Evolutionary conservation across 169 alveolate species (phyloP), one percentile per base, ranked within the genome.

Genomic region (Plasmodium berghei): DNA sequence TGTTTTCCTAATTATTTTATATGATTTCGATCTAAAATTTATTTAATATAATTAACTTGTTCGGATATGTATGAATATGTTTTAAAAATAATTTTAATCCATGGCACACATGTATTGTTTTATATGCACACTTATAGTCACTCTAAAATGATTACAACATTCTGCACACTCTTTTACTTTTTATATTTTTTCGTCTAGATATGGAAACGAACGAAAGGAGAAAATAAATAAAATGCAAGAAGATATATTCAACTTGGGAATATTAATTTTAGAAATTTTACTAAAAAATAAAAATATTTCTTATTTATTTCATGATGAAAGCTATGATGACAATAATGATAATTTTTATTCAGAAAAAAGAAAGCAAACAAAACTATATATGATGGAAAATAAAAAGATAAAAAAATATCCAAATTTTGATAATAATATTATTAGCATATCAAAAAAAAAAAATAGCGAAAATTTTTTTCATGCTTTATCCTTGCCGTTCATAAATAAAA

Each of bases 241-340:
- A n/a, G 89, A 77, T 20, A 48, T 77, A 9, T 77, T 77, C 58
- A 77, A 77, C 75, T 59, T 77, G 5, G 89, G 89, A 26, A 63
- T 77, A 3, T 24, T 77, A 58, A 45, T 49, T 2, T 70, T 77
- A 24, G 89, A 77, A 66, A 64, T 77, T 28, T 5, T 77, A 56
- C 18, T 77, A 26, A 46, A 58, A 1, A 70, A 77, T 28, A 77
- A 77, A 20, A 66, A 22, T 18, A 48, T 77, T 4, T 77, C 70
- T 2, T 77, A 77, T 58, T 49, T 56, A 16, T 77, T 77, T 26
- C 58, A 63, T 14, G 49, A 77, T 9, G 89, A 64, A 46, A 64
- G 42, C 16, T 77, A 34, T 22, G 59, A 22, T 2, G 72, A 73
- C 24, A 52, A 22, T 6, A 63, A 61, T 20, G 64, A 24, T 42